Evolutionary conservation across 805 yeast genomes (phyloP), one percentile per base, ranked within the genome.

Genomic region (Suhomyces xylopsoci): DNA sequence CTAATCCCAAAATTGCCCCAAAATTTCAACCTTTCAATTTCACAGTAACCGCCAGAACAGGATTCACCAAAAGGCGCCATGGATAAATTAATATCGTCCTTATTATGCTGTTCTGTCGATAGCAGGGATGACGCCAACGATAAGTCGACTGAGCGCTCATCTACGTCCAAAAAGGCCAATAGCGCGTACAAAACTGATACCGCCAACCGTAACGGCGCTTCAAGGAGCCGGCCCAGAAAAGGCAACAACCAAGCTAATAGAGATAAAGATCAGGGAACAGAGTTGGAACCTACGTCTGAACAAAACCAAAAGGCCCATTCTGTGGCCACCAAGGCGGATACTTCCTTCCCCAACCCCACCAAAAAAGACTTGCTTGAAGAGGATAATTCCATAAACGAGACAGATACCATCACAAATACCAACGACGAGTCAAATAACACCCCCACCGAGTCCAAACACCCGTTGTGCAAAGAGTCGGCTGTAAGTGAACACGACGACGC

Each of bases 321-420:
- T 7, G 42, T 38, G 6, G 42, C 42, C n/a, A 38, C 42, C 3
- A 38, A 38, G 9, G 42, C 42, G 5, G 42, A 38, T 12, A 5
- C 14, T 25, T 14, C 17, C 19, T 22, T 14, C 17, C 20, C 32
- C 3, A 22, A 24, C 48, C 30, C 43, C 45, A 30, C 45, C 25
- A 69, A 64, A 48, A 66, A 65, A 43, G 69, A 69, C 34, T 57
- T 64, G 48, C 47, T 66, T 43, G 78, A 71, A 45, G 76, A 68
- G 44, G 78, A 72, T 45, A 62, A 70, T 50, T 70, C 77, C 4
- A 60, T 68, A 19, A 70, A 71, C 54, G 78, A 74, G 52, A 70
- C 77, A 15, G 79, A 72, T 52, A 74, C 78, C 15, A 70, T 73
- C 40, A 70, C 76, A 26, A 70, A 71, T 58, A 69, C 72, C 41